Base-by-base conservation (phyloP, 2,329 filamentous ascomycete species). In the Fusarium tupiense region DNA sequence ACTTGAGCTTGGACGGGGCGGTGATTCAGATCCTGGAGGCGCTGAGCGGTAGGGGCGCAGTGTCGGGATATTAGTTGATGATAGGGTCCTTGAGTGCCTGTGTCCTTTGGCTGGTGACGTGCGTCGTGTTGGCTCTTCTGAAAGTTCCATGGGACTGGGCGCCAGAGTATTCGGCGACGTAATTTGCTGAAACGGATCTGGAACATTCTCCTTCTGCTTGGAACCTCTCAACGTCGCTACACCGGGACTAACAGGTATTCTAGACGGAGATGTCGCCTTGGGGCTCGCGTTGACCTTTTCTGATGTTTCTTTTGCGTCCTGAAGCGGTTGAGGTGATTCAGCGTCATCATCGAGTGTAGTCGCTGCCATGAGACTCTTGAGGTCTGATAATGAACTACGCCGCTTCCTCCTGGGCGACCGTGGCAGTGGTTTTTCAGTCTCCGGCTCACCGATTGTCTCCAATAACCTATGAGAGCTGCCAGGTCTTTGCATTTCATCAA, bases 381-480 rank as follows among this genome's bases (percentile, higher is more conserved):
- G 87, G 81, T 98, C 96, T 9, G 95, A 98, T 47, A 98, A 85
- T 33, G 95, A 98, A 83, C 95, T 98, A 80, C 96, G 91, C 63
- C 96, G 89, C 85, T 97, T 98, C 73, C 92, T 95, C 80, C 89
- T 91, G 50, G 86, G 83, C n/a, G 81, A 81, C 74, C 85, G 87
- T 3, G 80, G 69, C 8, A 80, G 73, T 14, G 77, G 72, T 10
- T 82, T 80, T 62, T 88, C 86, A 22, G 82, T 83, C 1, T 86
- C 85, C 3, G 89, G 89, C 77, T 91, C 89, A 22, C 88, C 89
- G 57, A 91, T 91, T 1, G 89, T 91, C 77, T 89, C 88, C 4
- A 91, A 83, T 24, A 88, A 82, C 44, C 86, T 85, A 73, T 90
- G 86, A 6, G 89, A 89, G 79, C 90, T 92, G 13, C 82, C 82